A percentile compares a stretch with the other conserved stretches of the same genome.
Evolutionary conservation across 495 filamentous ascomycete species (phyloP).

Genomic region (Recurvomyces mirabilis): DNA sequence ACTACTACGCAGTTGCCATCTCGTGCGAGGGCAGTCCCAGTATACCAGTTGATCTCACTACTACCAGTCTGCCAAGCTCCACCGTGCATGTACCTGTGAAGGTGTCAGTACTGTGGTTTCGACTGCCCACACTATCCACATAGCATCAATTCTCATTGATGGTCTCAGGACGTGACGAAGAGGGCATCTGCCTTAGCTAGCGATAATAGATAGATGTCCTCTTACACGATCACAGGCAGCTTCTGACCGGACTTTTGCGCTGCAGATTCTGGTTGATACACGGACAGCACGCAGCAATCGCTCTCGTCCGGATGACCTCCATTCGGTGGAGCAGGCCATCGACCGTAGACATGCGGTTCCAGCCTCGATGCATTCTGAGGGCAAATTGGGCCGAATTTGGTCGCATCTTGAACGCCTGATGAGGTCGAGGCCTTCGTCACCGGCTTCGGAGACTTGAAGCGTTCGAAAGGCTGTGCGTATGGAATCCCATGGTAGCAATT

Average conservation of each 20-base stretch:
- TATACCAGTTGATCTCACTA: constrained; percentile 5
- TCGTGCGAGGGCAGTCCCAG: neutral
- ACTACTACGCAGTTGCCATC: constrained; percentile 2
- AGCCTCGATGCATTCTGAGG: neutral
- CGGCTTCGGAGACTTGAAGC: neutral
- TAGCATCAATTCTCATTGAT: neutral
- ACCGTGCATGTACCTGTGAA: constrained; percentile 2
- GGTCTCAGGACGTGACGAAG: neutral
- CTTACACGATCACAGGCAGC: constrained; percentile 3
- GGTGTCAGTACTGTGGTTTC: too few species aligned
- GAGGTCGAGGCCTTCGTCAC: neutral
- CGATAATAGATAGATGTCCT: neutral
- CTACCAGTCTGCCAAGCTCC: constrained; percentile 5
- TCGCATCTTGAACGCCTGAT: neutral
- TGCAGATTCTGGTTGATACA: constrained; percentile 1
- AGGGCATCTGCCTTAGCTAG: neutral
- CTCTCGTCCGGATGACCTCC: constrained; percentile 1
- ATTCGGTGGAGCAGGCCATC: constrained; percentile 1
- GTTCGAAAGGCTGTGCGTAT: constrained; percentile 1
- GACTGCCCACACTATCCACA: neutral
- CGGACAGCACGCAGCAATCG: neutral
- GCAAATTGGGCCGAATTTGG: constrained; percentile 2
- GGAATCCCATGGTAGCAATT: constrained; percentile 7
- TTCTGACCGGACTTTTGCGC: neutral
- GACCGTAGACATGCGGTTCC: constrained; percentile 1